Conservation (phyloP, 225 moss, liverwort and hornwort species). For the Bryoerythrophyllum caledonicum region DNA sequence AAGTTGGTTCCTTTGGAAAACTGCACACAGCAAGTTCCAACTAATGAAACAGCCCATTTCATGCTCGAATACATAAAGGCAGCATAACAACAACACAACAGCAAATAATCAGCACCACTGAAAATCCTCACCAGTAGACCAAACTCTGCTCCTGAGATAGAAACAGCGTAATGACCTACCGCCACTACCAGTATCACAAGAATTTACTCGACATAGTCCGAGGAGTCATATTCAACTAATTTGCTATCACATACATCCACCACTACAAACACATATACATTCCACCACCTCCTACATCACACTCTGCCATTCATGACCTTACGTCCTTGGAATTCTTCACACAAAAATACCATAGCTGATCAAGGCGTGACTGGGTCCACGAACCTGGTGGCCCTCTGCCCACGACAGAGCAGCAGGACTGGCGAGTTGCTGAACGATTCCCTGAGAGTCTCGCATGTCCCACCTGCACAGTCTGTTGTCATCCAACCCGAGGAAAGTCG, state of each 20-base stretch:
- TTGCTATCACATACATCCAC: not conserved
- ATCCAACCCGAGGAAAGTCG: conserved; percentile 90
- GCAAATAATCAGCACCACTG: not conserved
- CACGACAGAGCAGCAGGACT: conserved; percentile 74
- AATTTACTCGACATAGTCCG: not conserved
- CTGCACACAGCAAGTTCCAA: conserved; percentile 30
- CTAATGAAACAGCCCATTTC: not conserved
- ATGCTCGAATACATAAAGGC: not conserved
- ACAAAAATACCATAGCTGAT: no score
- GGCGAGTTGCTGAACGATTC: conserved; percentile 88
- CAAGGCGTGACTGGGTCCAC: not conserved
- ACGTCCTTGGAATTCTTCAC: not conserved
- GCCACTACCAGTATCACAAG: not conserved
- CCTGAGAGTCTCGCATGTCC: conserved; percentile 91
- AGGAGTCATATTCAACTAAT: no score
- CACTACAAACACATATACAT: conserved; percentile 59
- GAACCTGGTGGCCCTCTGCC: conserved; percentile 85
- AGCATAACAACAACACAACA: not conserved
- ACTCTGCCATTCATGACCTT: not conserved
- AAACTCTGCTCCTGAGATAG: not conserved
- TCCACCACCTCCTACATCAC: no score
- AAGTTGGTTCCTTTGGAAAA: conserved; percentile 90
- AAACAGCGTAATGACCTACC: not conserved
- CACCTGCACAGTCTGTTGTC: conserved; percentile 90
- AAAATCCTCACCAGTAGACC: not conserved